phyloP scores from a whole-genome alignment of 1,139 yeast species.

The Arxiozyma heterogenica region DNA sequence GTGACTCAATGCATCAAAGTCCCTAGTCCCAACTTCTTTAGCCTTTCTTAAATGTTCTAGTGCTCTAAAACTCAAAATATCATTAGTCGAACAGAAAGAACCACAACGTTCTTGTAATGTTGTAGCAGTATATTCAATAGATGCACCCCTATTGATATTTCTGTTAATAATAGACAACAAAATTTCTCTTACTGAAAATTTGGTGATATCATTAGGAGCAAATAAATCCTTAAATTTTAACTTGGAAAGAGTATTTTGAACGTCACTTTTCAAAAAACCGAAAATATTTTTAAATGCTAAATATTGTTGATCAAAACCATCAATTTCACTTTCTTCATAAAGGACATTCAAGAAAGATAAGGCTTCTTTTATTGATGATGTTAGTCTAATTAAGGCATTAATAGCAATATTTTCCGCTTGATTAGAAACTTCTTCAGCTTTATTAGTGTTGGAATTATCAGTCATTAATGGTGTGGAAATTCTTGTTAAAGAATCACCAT shows the following conservation, averaged over 20 bases:
- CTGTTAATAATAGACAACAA: conserved; percentile 82
- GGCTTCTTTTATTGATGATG: conserved; percentile 79
- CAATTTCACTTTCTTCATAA: conserved; percentile 57
- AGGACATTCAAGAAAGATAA: conserved; percentile 76
- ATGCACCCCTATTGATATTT: conserved; percentile 83
- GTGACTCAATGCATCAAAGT: conserved; percentile 58
- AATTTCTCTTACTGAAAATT: conserved; percentile 72
- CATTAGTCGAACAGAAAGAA: conserved; percentile 88
- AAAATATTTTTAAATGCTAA: conserved; percentile 53
- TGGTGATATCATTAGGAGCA: conserved; percentile 52
- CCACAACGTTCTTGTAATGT: conserved; percentile 91
- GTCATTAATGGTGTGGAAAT: conserved; percentile 36
- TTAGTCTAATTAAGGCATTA: conserved; percentile 63
- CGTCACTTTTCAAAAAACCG: conserved; percentile 54
- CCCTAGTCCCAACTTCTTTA: conserved; percentile 60
- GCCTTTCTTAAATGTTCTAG: conserved; percentile 86
- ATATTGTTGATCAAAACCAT: conserved; percentile 35
- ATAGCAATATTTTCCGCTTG: conserved; percentile 92
- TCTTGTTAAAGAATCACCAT: conserved; percentile 58
- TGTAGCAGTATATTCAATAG: conserved; percentile 82
- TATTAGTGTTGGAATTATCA: conserved; percentile 21
- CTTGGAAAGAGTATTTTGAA: conserved; percentile 58
- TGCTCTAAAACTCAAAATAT: conserved; percentile 88
- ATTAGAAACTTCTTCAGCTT: conserved; percentile 44
- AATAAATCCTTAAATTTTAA: conserved; percentile 69